Evolutionary conservation across 2,329 filamentous ascomycete species (phyloP).

Genomic region (Fragosphaeria purpurea): DNA sequence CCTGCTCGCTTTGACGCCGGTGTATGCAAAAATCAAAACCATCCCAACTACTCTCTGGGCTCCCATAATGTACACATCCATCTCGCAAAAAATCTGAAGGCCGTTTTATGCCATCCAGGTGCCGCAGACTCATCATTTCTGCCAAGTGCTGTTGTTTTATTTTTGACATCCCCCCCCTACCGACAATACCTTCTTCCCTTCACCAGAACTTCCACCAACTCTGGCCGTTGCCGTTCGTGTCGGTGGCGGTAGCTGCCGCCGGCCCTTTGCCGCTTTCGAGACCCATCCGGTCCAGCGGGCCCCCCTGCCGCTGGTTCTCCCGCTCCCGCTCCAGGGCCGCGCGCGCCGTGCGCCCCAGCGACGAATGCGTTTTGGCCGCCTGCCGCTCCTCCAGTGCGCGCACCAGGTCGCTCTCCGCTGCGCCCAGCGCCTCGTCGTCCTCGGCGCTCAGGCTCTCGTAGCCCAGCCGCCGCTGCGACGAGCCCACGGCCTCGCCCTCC

Average conservation of each 20-base stretch:
- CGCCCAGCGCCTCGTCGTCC: slow-evolving; percentile 20
- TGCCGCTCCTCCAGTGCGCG: slow-evolving; percentile 23
- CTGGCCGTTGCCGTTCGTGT: slow-evolving; percentile 27
- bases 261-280: slow-evolving; percentile 20
- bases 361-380: slow-evolving; percentile 31
- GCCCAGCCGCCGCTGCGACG: slow-evolving; percentile 19
- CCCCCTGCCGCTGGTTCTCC: slow-evolving; percentile 40
- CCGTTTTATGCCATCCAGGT: too few species aligned
- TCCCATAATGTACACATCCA: too few species aligned
- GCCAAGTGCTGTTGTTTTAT: too few species aligned
- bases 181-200: not conserved
- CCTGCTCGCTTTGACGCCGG: too few species aligned
- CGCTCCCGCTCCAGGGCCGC: slow-evolving; percentile 31
- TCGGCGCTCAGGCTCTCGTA: slow-evolving; percentile 24
- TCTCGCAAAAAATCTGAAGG: too few species aligned
- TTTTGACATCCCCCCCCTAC: too few species aligned
- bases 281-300: slow-evolving; percentile 40
- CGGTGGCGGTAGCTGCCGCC: not conserved
- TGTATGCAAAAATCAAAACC: too few species aligned
- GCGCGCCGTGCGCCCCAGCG: slow-evolving; percentile 18
- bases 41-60: too few species aligned
- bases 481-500: slow-evolving; percentile 15
- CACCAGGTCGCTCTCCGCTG: slow-evolving; percentile 20
- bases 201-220: slow-evolving; percentile 25
- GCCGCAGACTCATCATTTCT: too few species aligned